phyloP scores from a whole-genome alignment of 148 eudicot species.

The Arbutus unedo region DNA sequence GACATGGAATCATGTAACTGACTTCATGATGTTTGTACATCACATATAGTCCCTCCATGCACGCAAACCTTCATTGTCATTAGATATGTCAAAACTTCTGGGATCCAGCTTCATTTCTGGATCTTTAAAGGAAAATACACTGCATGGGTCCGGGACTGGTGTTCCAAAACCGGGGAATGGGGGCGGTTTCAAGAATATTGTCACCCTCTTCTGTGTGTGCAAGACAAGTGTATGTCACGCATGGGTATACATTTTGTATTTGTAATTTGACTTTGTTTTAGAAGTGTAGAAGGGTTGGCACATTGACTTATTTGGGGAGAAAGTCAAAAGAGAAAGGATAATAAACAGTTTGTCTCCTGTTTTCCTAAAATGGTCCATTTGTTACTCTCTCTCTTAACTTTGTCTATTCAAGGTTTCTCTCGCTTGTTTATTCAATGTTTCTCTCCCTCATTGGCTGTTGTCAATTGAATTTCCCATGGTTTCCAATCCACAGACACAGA shows the following conservation, averaged over 20 bases:
- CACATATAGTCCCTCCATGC: background rate
- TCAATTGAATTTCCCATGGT: background rate
- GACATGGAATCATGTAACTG: background rate
- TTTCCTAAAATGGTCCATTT: background rate
- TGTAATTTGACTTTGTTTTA: background rate
- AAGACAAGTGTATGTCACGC: background rate
- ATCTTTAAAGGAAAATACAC: background rate
- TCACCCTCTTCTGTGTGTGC: background rate
- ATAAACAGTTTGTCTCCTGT: background rate
- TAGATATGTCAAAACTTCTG: background rate
- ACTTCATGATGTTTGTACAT: background rate
- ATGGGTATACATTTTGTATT: background rate
- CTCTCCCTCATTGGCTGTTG: conserved; percentile 9
- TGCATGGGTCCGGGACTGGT: background rate
- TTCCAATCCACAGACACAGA: background rate
- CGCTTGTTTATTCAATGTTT: background rate
- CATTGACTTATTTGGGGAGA: background rate
- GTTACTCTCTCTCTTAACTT: background rate
- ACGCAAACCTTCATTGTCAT: background rate
- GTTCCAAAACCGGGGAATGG: background rate
- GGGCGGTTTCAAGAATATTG: background rate
- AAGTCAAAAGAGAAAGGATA: background rate
- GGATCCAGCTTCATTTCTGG: background rate
- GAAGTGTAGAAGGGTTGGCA: background rate
- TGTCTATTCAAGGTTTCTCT: too few relatives aligned